Conservation (phyloP, 228 moss, liverwort and hornwort genomes). For the Sphagnum magellanicum region DNA sequence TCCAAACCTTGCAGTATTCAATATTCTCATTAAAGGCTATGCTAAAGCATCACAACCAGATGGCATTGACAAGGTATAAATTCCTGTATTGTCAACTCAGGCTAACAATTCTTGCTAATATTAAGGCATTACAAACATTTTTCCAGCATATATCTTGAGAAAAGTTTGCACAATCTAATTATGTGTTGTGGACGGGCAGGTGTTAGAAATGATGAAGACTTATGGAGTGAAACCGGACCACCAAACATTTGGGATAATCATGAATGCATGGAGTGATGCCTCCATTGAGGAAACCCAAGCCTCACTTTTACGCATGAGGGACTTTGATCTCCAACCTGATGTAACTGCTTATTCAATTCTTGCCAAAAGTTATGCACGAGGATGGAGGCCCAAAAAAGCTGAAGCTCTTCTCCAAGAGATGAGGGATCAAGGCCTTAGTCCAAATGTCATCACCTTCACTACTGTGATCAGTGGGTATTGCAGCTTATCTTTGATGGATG, state of each 20-base stretch:
- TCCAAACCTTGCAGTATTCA: slow-evolving; percentile 65
- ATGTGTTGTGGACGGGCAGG: slow-evolving; percentile 23
- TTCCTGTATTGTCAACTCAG: background rate
- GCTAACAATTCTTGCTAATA: background rate
- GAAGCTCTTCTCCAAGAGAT: slow-evolving; percentile 63
- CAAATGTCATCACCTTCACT: slow-evolving; percentile 80
- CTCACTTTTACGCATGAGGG: slow-evolving; percentile 48
- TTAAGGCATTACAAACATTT: background rate
- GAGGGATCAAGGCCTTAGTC: slow-evolving; percentile 43
- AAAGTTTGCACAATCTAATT: slow-evolving; percentile 1
- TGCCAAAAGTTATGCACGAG: slow-evolving; percentile 75
- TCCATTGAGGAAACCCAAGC: slow-evolving; percentile 67
- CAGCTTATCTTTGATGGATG: slow-evolving; percentile 74
- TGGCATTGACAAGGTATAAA: slow-evolving; percentile 59
- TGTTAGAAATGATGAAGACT: slow-evolving; percentile 57
- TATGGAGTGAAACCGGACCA: slow-evolving; percentile 61
- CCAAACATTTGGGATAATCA: slow-evolving; percentile 79
- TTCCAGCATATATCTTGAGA: background rate
- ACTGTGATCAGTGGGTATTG: slow-evolving; percentile 94
- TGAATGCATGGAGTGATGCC: slow-evolving; percentile 78
- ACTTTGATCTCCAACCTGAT: slow-evolving; percentile 51
- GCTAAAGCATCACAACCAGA: slow-evolving; percentile 60
- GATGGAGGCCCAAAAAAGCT: slow-evolving; percentile 63
- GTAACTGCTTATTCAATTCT: slow-evolving; percentile 81
- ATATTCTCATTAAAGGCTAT: slow-evolving; percentile 79